A percentile compares a stretch with the other conserved stretches of the same genome.
These are phyloP conservation scores for Nematodospora valgi DNA, from an alignment of 805 yeast genomes.

Conservation along the genomic window DNA sequence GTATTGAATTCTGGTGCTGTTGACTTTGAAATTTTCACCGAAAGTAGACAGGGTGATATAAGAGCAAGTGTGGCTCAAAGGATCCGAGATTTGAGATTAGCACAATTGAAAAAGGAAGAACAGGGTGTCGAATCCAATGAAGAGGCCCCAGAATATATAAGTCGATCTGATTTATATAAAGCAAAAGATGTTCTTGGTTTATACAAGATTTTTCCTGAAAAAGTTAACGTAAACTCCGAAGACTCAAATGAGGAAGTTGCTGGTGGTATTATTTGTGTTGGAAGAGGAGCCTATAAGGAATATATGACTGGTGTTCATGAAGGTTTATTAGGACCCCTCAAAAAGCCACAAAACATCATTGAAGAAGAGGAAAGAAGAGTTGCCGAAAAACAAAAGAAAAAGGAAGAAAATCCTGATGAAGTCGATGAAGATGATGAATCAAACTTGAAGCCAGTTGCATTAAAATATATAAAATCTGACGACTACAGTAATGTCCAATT, in stretches of 20 bases:
- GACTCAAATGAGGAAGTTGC: conserved; percentile 42
- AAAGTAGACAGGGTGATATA: conserved; percentile 85
- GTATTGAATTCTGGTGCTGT: conserved; percentile 77
- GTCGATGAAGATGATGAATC: conserved; percentile 1
- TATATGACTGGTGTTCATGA: conserved; percentile 88
- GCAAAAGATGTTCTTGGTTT: conserved; percentile 56
- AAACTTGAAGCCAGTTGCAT: conserved; percentile 44
- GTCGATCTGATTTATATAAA: conserved; percentile 36
- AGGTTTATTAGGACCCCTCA: conserved; percentile 90
- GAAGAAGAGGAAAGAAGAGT: conserved; percentile 3
- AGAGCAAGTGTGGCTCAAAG: conserved; percentile 78
- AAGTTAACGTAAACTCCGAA: conserved; percentile 45
- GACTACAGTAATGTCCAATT: conserved; percentile 53
- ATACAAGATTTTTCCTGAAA: conserved; percentile 29
- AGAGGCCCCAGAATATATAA: conserved; percentile 24
- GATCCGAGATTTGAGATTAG: conserved; percentile 60
- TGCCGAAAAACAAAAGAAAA: conserved; percentile 1
- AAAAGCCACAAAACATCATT: conserved; percentile 23
- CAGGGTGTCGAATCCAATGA: conserved; percentile 19
- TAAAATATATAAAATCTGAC: conserved; percentile 59
- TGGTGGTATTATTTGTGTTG: conserved; percentile 90
- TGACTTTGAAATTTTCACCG: conserved; percentile 76
- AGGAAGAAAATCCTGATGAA: conserved; percentile 6
- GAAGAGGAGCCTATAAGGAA: conserved; percentile 95
- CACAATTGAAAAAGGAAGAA: conserved; percentile 5